Evolutionary conservation across 768 basidiomycete species (phyloP).

Genomic region (Holtermannia corniformis): DNA sequence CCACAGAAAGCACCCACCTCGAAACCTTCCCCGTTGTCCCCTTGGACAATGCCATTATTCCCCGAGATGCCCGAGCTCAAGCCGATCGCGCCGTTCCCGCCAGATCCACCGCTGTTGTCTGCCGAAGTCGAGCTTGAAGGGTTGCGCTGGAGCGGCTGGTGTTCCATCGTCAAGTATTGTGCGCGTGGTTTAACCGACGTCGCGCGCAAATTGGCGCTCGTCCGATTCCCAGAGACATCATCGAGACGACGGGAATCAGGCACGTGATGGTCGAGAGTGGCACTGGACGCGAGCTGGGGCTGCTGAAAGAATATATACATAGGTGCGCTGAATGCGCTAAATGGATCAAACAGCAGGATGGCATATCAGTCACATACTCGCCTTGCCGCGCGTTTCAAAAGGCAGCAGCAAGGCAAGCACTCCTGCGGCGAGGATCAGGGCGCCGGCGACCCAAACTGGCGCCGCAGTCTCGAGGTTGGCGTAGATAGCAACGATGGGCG

Average conservation of each 20-base stretch:
- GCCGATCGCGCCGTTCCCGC: too few relatives aligned
- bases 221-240: too few relatives aligned
- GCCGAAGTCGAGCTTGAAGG: not conserved
- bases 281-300: too few relatives aligned
- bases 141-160: not conserved
- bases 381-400: slow-evolving; percentile 65
- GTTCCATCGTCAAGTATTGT: not conserved
- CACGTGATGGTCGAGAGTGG: too few relatives aligned
- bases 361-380: too few relatives aligned
- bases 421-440: slow-evolving; percentile 55
- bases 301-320: too few relatives aligned
- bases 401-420: slow-evolving; percentile 56
- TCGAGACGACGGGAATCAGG: too few relatives aligned
- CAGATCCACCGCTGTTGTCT: not conserved
- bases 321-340: too few relatives aligned
- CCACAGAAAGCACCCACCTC: slow-evolving; percentile 10
- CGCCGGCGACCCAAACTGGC: slow-evolving; percentile 64
- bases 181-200: too few relatives aligned
- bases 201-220: too few relatives aligned
- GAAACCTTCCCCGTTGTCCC: slow-evolving; percentile 15
- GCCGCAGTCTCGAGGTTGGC: slow-evolving; percentile 45
- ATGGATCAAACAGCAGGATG: too few relatives aligned
- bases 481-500: slow-evolving; percentile 23
- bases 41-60: not conserved
- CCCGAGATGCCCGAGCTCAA: not conserved